Conservation (phyloP, 2,329 filamentous ascomycete genomes). For the Pseudogymnoascus sp. region DNA sequence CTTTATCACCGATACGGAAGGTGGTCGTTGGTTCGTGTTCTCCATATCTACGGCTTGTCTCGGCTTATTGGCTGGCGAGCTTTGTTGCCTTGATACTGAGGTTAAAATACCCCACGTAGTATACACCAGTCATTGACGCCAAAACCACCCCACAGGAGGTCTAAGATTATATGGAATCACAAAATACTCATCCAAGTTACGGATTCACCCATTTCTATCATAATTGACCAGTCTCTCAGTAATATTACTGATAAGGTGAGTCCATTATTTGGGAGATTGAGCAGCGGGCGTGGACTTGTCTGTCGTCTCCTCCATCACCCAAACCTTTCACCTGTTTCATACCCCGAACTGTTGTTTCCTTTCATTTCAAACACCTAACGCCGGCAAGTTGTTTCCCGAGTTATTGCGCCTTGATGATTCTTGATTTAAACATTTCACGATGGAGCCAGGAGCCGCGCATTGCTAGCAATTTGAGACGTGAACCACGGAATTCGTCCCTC, state of each 20-base stretch:
- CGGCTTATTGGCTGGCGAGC: background rate
- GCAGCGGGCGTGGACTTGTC: background rate
- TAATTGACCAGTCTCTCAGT: background rate
- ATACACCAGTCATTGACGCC: background rate
- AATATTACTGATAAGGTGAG: background rate
- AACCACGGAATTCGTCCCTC: background rate
- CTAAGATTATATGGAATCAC: background rate
- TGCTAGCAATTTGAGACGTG: background rate
- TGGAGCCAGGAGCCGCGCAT: background rate
- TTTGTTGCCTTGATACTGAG: background rate
- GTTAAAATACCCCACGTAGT: background rate
- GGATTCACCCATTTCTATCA: background rate
- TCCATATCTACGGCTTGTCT: background rate
- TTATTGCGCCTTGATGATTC: background rate
- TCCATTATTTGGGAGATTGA: background rate
- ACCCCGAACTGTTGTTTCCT: background rate
- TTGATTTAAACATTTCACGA: background rate
- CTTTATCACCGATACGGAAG: slow-evolving; percentile 8
- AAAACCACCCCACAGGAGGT: background rate
- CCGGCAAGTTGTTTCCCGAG: background rate
- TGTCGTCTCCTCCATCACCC: background rate
- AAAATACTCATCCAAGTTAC: background rate
- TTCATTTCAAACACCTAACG: background rate
- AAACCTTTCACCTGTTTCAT: background rate
- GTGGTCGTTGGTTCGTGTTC: background rate